Conservation (phyloP, 2,329 filamentous ascomycete species). For the Epichloe aotearoae region DNA sequence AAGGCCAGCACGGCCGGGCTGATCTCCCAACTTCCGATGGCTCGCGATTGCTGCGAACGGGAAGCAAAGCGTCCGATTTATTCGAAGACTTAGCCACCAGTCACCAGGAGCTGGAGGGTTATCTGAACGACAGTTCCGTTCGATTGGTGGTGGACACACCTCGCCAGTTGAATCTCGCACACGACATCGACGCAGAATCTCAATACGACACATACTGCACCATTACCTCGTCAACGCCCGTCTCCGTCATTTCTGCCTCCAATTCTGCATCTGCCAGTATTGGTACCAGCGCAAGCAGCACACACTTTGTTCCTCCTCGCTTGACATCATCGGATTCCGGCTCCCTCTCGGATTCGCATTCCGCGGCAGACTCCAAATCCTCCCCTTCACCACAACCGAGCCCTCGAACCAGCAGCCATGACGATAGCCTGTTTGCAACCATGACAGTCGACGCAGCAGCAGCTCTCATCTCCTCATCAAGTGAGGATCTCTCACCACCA, state of each 20-base stretch:
- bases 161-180: not conserved
- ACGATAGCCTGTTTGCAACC: conserved; percentile 5
- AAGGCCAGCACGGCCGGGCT: not conserved
- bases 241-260: not conserved
- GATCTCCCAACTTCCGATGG: not conserved
- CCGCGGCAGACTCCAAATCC: not conserved
- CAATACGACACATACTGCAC: not conserved
- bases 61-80: conserved; percentile 6
- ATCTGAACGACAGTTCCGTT: conserved; percentile 2
- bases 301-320: not conserved
- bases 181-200: conserved; percentile 4
- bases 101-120: conserved; percentile 8
- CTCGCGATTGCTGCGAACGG: not conserved
- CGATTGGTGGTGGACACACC: not conserved
- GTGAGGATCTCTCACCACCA: not conserved
- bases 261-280: not conserved
- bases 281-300: not conserved
- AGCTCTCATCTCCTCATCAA: conserved; percentile 4
- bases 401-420: conserved; percentile 4
- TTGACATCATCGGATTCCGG: not conserved
- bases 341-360: not conserved
- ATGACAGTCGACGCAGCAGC: conserved; percentile 7
- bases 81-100: conserved; percentile 7
- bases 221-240: not conserved
- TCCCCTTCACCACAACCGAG: not conserved